These are phyloP conservation scores for Verticillium albo-atrum DNA, from an alignment of 2,329 filamentous ascomycete species.

Conservation along the genomic window DNA sequence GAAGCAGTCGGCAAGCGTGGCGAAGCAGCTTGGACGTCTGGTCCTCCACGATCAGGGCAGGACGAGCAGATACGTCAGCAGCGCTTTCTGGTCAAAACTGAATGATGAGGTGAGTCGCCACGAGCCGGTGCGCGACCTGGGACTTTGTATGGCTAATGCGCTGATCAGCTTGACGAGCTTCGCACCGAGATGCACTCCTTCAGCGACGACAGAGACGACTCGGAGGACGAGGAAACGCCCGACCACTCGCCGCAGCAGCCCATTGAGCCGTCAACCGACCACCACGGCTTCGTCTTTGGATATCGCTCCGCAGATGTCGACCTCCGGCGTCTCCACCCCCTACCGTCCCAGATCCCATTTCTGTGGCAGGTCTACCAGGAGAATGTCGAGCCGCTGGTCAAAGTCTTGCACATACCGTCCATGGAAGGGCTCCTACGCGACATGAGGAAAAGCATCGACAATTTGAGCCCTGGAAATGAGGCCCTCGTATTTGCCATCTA, in stretches of 20 bases:
- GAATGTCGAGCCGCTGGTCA: slow-evolving; percentile 69
- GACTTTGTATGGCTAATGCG: background rate
- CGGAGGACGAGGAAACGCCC: slow-evolving; percentile 54
- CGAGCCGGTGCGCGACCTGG: background rate
- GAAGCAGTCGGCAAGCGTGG: slow-evolving; percentile 18
- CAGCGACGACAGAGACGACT: slow-evolving; percentile 50
- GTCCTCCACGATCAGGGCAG: slow-evolving; percentile 66
- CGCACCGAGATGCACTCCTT: slow-evolving; percentile 32
- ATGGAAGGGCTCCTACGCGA: slow-evolving; percentile 57
- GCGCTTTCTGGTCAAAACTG: slow-evolving; percentile 70
- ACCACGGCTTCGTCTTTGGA: slow-evolving; percentile 69
- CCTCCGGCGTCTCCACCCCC: slow-evolving; percentile 58
- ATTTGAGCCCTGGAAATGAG: slow-evolving; percentile 51
- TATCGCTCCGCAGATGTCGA: slow-evolving; percentile 69
- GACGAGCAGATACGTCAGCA: slow-evolving; percentile 69
- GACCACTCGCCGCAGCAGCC: slow-evolving; percentile 32
- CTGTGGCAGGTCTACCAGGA: slow-evolving; percentile 70
- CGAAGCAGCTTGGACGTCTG: slow-evolving; percentile 59
- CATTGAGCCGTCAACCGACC: slow-evolving; percentile 35
- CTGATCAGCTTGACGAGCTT: slow-evolving; percentile 32
- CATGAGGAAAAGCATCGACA: slow-evolving; percentile 54
- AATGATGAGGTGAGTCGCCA: slow-evolving; percentile 60
- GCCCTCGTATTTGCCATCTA: slow-evolving; percentile 62
- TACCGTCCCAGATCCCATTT: slow-evolving; percentile 59
- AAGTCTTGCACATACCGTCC: slow-evolving; percentile 66